These are phyloP conservation scores for Epichloe coenophiala DNA, from an alignment of 2,329 filamentous ascomycete genomes.

Conservation along the genomic window DNA sequence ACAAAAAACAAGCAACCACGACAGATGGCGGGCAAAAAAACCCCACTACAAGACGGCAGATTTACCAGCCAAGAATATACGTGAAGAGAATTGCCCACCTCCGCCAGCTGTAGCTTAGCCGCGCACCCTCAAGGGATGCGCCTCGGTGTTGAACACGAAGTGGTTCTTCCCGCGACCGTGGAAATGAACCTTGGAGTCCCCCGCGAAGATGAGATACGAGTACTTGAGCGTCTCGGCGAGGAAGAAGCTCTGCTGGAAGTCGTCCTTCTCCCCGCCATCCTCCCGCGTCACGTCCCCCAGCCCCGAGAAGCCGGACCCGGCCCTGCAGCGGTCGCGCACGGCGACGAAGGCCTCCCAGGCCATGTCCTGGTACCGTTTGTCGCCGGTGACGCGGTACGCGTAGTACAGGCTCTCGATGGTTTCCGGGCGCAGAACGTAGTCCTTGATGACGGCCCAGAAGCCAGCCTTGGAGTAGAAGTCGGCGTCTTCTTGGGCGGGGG, in stretches of 20 bases:
- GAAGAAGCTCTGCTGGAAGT: conserved; percentile 78
- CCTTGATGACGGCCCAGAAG: conserved; percentile 3
- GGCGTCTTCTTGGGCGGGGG: conserved; percentile 33
- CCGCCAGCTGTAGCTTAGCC: background rate
- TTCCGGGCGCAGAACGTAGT: conserved; percentile 64
- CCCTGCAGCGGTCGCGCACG: conserved; percentile 50
- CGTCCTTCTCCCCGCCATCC: conserved; percentile 48
- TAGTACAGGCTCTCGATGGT: conserved; percentile 81
- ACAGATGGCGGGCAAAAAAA: too few species aligned
- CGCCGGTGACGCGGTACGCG: conserved; percentile 65
- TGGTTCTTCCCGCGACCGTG: conserved; percentile 31
- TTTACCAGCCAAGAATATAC: too few species aligned
- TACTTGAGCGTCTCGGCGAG: conserved; percentile 86
- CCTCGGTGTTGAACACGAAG: conserved; percentile 38
- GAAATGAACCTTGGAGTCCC: conserved; percentile 41
- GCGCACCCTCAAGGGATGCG: conserved; percentile 26
- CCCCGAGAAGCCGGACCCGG: conserved; percentile 52
- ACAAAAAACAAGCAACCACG: too few species aligned
- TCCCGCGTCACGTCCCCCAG: conserved; percentile 52
- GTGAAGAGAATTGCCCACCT: rapidly evolving
- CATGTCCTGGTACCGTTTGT: conserved; percentile 68
- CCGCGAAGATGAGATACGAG: conserved; percentile 55
- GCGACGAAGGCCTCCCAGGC: conserved; percentile 65
- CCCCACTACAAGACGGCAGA: too few species aligned
- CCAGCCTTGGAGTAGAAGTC: conserved; percentile 57